Percentiles rank a stretch among this genome's conserved stretches.
Conservation (phyloP, 192 early-diverging fungal genomes). For the Coemansia brasiliensis region DNA sequence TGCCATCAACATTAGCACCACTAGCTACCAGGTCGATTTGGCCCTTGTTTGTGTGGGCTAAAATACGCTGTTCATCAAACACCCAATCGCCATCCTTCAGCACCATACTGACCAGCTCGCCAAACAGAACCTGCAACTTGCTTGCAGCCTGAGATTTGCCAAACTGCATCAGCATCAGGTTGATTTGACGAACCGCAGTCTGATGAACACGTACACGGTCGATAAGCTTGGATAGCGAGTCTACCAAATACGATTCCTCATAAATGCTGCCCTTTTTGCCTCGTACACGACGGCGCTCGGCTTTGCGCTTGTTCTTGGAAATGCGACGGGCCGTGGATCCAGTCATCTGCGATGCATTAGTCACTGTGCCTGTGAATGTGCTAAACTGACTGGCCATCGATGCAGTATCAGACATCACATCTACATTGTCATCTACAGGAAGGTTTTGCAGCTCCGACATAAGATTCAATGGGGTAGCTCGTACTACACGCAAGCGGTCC, state of each 20-base stretch:
- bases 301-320: constrained; percentile 64
- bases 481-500: constrained; percentile 33
- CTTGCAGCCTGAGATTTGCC: constrained; percentile 49
- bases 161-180: constrained; percentile 55
- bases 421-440: constrained; percentile 70
- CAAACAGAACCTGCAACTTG: constrained; percentile 57
- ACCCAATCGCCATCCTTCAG: constrained; percentile 39
- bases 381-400: constrained; percentile 90
- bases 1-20: constrained; percentile 22
- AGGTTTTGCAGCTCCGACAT: constrained; percentile 5
- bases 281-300: constrained; percentile 75
- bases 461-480: constrained; percentile 24
- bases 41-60: constrained; percentile 26
- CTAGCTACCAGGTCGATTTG: constrained; percentile 20
- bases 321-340: constrained; percentile 51
- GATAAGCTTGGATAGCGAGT: constrained; percentile 52
- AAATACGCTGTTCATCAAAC: constrained; percentile 54
- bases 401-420: constrained; percentile 93
- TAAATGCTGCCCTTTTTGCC: constrained; percentile 88
- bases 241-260: constrained; percentile 88
- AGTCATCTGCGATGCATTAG: constrained; percentile 64
- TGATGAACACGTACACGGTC: constrained; percentile 40
- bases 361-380: constrained; percentile 68
- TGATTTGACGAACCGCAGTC: constrained; percentile 58
- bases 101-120: constrained; percentile 47